Evolutionary conservation across 176 grass and related monocot species (phyloP), one percentile per base, ranked within the genome.

Genomic region (Musa acuminata): DNA sequence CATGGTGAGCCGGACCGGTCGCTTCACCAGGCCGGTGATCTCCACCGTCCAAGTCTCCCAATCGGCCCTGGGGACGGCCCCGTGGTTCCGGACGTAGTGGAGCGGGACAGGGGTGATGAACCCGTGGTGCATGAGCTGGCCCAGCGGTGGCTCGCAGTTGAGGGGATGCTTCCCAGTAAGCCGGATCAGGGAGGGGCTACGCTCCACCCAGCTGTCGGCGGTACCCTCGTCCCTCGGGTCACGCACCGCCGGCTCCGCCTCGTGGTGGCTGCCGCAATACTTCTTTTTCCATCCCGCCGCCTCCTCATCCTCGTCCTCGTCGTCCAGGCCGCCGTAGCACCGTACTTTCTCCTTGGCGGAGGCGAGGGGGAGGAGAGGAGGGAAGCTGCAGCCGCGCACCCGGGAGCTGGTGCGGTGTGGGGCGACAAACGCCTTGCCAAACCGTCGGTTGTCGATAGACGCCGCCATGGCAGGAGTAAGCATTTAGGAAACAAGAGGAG

Each of bases 81-180:
- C 87, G 78, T 96, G 93, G 87, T 96, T 96, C 71, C 93, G 87
- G 19, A 96, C 93, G 84, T 96, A 96, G 79, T 96, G 93, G 27
- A 96, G 78, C 60, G 84, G 81, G 49, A 87, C 89, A 17, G 93
- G 93, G 26, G 83, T 84, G 57, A 95, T 20, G 75, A 82, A 84
- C 25, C 85, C 82, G 78, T 92, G 90, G 81, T 57, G 57, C 92
- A 86, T 84, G 26, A 96, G 87, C 13, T 16, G 64, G 1, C 84
- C 8, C 1, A 87, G 74, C 35, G 92, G 92, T 2, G 87, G 82
- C 81, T 96, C 92, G 55, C 67, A 83, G 81, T 96, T 96, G 81
- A 96, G 84, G 0, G 92, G 92, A 72, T 96, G 92, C 78, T 85
- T 87, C 22, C 92, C 92, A 0, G 92, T 96, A 51, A 89, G 92